These are phyloP conservation scores for Fusarium anguioides DNA, from an alignment of 2,329 filamentous ascomycete genomes.

Conservation along the genomic window DNA sequence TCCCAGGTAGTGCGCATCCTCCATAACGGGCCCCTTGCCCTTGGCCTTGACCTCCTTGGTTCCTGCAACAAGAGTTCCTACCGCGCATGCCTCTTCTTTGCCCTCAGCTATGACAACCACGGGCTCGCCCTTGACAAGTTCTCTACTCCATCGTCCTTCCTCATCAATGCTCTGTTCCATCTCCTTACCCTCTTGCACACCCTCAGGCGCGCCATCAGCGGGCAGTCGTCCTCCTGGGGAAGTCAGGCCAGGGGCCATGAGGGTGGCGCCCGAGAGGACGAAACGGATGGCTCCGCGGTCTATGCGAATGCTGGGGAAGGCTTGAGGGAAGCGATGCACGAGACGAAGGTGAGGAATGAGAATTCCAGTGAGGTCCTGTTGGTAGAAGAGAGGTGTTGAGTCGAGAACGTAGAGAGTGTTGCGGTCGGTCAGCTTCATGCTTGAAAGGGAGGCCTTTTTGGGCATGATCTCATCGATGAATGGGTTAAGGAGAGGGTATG, in stretches of 20 bases:
- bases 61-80: constrained; percentile 84
- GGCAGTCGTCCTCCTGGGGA: constrained; percentile 84
- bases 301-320: constrained; percentile 86
- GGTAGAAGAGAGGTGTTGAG: constrained; percentile 86
- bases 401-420: constrained; percentile 89
- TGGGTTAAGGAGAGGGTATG: constrained; percentile 86
- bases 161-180: constrained; percentile 56
- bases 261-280: constrained; percentile 89
- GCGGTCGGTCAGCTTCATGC: constrained; percentile 93
- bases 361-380: constrained; percentile 78
- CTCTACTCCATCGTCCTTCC: constrained; percentile 69
- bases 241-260: constrained; percentile 96
- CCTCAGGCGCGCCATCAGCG: constrained; percentile 53
- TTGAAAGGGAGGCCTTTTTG: constrained; percentile 90
- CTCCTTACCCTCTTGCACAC: constrained; percentile 55
- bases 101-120: constrained; percentile 94
- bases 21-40: constrained; percentile 93
- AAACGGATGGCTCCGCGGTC: constrained; percentile 97
- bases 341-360: constrained; percentile 89
- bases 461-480: constrained; percentile 95
- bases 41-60: constrained; percentile 94
- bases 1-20: constrained; percentile 92
- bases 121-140: constrained; percentile 82
- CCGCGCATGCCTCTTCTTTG: constrained; percentile 89
- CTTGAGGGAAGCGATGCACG: constrained; percentile 88